Percentiles rank a stretch among this genome's conserved stretches.
Evolutionary conservation across 2,329 filamentous ascomycete species (phyloP).

Genomic region (Thielaviopsis populi): DNA sequence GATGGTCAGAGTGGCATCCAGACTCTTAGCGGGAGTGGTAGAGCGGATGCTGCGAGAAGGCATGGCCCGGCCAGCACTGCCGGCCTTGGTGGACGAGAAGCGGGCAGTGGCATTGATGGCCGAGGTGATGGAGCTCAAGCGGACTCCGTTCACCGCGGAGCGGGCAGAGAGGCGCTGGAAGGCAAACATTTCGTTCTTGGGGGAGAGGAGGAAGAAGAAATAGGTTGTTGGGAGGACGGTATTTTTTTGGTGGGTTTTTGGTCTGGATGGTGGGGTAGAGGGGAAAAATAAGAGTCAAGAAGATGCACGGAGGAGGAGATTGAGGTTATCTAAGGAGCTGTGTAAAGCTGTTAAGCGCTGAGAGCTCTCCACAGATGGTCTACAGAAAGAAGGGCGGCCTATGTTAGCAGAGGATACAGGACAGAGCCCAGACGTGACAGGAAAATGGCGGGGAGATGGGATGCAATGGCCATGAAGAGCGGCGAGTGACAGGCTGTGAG

Average conservation of each 20-base stretch:
- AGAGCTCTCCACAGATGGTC: constrained; percentile 30
- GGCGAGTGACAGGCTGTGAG: not conserved
- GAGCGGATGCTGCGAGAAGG: constrained; percentile 14
- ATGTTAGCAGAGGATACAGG: constrained; percentile 12
- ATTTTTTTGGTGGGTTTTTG: constrained; percentile 5
- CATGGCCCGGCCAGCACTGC: constrained; percentile 55
- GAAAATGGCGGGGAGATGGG: not conserved
- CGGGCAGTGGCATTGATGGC: constrained; percentile 24
- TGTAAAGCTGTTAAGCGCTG: constrained; percentile 19
- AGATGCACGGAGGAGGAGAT: constrained; percentile 7
- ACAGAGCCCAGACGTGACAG: not conserved
- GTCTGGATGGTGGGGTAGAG: not conserved
- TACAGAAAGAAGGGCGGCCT: constrained; percentile 17
- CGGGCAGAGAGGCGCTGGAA: constrained; percentile 34
- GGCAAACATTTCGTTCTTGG: constrained; percentile 17
- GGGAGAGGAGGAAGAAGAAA: not conserved
- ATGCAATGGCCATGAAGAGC: not conserved
- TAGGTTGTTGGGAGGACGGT: not conserved
- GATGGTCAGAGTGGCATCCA: constrained; percentile 87
- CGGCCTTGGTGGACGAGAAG: constrained; percentile 31
- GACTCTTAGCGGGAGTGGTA: constrained; percentile 27
- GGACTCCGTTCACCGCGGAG: constrained; percentile 24
- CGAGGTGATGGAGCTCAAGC: constrained; percentile 21
- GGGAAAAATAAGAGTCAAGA: constrained; percentile 17
- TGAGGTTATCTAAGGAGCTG: constrained; percentile 17